phyloP scores from a whole-genome alignment of 1,284 basidiomycete genomes.

The Cryptococcus amylolentus region DNA sequence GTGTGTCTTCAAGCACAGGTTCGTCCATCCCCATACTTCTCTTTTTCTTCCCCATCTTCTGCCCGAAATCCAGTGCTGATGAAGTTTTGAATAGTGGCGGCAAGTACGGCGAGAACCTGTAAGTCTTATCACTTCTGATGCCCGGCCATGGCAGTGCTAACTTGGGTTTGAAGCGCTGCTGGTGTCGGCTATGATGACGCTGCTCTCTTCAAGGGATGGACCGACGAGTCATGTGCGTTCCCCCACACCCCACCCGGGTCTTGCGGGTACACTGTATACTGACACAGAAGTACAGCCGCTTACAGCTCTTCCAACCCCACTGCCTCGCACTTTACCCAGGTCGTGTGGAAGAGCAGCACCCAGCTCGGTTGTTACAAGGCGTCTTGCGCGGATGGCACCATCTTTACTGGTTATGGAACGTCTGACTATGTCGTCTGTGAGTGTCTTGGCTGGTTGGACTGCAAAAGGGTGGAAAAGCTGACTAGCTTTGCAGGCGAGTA shows the following conservation, averaged over 20 bases:
- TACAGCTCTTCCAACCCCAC: slow-evolving; percentile 33
- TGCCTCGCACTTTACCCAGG: slow-evolving; percentile 41
- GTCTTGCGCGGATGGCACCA: slow-evolving; percentile 22
- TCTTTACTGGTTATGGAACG: slow-evolving; percentile 18
- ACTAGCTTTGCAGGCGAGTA: slow-evolving; percentile 23
- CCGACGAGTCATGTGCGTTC: slow-evolving; percentile 34
- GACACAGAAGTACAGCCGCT: slow-evolving; percentile 8
- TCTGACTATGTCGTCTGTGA: neutral
- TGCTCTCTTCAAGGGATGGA: slow-evolving; percentile 32
- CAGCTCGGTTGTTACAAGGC: slow-evolving; percentile 36
- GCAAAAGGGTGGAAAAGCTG: too few species aligned
- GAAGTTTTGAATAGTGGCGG: slow-evolving; percentile 8
- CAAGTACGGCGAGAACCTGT: slow-evolving; percentile 29
- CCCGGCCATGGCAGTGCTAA: too few species aligned
- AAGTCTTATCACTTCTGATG: too few species aligned
- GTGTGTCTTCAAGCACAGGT: slow-evolving; percentile 28
- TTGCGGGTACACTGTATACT: too few species aligned
- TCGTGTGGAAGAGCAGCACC: slow-evolving; percentile 45
- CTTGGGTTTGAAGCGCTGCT: slow-evolving; percentile 14
- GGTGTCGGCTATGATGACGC: slow-evolving; percentile 26
- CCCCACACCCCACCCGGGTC: neutral
- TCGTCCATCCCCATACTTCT: neutral
- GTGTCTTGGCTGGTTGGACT: neutral
- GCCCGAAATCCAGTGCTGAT: neutral
- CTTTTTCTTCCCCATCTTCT: too few species aligned